phyloP scores from a whole-genome alignment of 2,329 filamentous ascomycete species.

The Stagonosporopsis cucurbitacearum region DNA sequence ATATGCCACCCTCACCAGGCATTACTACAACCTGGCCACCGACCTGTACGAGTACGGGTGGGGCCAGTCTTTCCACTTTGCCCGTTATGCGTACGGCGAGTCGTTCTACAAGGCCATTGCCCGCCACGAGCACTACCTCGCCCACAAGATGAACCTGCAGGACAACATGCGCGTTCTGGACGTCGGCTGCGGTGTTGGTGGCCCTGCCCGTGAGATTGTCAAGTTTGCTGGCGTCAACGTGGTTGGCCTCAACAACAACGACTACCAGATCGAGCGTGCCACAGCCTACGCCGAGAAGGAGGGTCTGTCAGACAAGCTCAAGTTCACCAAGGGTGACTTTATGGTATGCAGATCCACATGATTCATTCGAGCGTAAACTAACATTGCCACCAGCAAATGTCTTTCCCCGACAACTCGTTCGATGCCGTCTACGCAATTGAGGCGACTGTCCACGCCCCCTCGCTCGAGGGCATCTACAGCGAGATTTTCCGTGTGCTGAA shows the following conservation, averaged over 20 bases:
- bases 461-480: constrained; percentile 87
- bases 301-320: constrained; percentile 77
- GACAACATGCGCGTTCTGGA: constrained; percentile 90
- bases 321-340: constrained; percentile 94
- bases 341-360: constrained; percentile 63
- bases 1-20: constrained; percentile 91
- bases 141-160: constrained; percentile 83
- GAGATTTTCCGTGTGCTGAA: constrained; percentile 96
- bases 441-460: constrained; percentile 92
- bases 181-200: constrained; percentile 95
- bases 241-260: constrained; percentile 96
- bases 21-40: constrained; percentile 98
- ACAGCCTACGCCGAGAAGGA: constrained; percentile 83
- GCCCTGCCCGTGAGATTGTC: constrained; percentile 92
- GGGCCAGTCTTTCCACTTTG: constrained; percentile 97
- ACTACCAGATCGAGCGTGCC: constrained; percentile 98
- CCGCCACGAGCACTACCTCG: constrained; percentile 97
- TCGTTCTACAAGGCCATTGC: constrained; percentile 90
- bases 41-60: constrained; percentile 97
- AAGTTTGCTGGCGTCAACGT: constrained; percentile 92
- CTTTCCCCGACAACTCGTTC: constrained; percentile 88
- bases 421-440: constrained; percentile 98
- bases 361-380: constrained; percentile 1
- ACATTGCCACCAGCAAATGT: constrained; percentile 73
- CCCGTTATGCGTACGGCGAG: constrained; percentile 87